These are phyloP conservation scores for Tricholoma sp. DNA, from an alignment of 768 basidiomycete genomes.

Conservation along the genomic window DNA sequence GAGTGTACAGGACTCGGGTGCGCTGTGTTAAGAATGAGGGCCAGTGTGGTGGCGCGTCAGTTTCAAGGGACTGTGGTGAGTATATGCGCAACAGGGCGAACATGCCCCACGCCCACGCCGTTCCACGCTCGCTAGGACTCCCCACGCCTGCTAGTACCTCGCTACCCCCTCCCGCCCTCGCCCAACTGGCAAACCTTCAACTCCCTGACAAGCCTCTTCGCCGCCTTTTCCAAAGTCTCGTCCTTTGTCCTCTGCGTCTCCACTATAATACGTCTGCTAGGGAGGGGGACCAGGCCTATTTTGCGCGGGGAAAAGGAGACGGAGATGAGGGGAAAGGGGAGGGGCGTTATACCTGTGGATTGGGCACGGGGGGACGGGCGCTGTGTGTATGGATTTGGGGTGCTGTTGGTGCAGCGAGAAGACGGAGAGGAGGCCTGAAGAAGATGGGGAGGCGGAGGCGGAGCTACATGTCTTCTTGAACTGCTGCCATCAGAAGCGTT, in stretches of 20 bases:
- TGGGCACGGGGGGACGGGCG: background rate
- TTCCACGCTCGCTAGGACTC: too few relatives aligned
- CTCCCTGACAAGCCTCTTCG: conserved; percentile 45
- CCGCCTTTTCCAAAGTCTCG: conserved; percentile 53
- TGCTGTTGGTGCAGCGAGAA: background rate
- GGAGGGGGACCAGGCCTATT: conserved; percentile 31
- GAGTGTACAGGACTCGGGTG: too few relatives aligned
- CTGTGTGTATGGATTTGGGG: background rate
- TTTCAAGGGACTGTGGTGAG: too few relatives aligned
- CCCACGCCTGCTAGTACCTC: too few relatives aligned
- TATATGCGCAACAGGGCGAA: too few relatives aligned
- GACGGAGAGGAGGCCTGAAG: conserved; percentile 7
- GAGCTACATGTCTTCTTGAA: too few relatives aligned
- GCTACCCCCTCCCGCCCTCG: too few relatives aligned
- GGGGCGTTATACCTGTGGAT: conserved; percentile 16
- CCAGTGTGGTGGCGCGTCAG: too few relatives aligned
- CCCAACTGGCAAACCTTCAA: conserved; percentile 42
- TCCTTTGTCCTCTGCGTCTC: conserved; percentile 45
- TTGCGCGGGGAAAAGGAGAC: conserved; percentile 39
- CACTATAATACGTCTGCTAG: conserved; percentile 46
- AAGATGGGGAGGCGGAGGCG: background rate
- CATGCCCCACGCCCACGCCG: too few relatives aligned
- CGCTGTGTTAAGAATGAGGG: too few relatives aligned
- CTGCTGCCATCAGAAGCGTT: too few relatives aligned
- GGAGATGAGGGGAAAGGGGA: conserved; percentile 33